Evolutionary conservation across 2,329 filamentous ascomycete species (phyloP).

Genomic region (Calonectria ilicicola): DNA sequence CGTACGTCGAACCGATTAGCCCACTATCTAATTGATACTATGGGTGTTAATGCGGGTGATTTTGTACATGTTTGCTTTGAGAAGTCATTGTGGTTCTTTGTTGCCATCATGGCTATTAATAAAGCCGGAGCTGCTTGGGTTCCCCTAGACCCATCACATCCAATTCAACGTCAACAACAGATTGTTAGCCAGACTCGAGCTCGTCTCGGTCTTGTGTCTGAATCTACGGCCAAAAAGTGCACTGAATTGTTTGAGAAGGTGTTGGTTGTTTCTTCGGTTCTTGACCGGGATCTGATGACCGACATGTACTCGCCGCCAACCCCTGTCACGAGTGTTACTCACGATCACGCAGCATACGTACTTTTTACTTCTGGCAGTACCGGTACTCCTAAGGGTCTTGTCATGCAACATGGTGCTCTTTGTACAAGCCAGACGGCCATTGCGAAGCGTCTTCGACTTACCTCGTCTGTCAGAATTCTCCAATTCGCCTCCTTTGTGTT

Average conservation of each 20-base stretch:
- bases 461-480: neutral
- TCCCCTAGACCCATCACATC: constrained; percentile 2
- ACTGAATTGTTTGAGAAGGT: neutral
- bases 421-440: constrained; percentile 3
- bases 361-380: constrained; percentile 18
- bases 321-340: neutral
- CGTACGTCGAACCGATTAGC: neutral
- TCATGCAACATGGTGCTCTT: constrained; percentile 22
- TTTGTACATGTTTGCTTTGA: neutral
- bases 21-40: neutral
- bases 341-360: neutral
- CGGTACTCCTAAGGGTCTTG: constrained; percentile 15
- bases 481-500: constrained; percentile 13
- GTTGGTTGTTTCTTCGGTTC: neutral
- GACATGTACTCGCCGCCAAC: neutral
- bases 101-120: neutral
- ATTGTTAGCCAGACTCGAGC: neutral
- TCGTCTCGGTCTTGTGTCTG: neutral
- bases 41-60: neutral
- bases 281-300: neutral
- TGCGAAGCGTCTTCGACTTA: neutral
- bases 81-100: constrained; percentile 4
- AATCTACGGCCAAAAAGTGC: neutral
- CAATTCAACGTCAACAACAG: constrained; percentile 1
- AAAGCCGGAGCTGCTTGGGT: constrained; percentile 12